Evolutionary conservation across 208 protist genomes (phyloP).

Genomic region (Wallacemonas collosoma): DNA sequence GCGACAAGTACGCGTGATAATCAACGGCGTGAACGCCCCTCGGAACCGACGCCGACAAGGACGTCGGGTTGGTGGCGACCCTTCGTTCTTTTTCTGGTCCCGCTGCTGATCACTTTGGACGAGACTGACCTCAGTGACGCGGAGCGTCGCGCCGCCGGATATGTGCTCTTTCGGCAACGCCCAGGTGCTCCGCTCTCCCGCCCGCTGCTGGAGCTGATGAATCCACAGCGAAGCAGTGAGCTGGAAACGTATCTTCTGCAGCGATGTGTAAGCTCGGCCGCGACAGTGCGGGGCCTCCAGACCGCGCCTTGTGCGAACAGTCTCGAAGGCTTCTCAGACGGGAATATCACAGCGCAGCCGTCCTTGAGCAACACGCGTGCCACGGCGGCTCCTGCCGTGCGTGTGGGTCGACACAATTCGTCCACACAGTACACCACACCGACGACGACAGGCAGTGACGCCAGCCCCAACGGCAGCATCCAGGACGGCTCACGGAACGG

Average conservation of each 20-base stretch:
- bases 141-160: slow-evolving; percentile 48
- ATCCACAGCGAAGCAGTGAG: slow-evolving; percentile 46
- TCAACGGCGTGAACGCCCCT: not conserved
- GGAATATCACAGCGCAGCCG: too few species aligned
- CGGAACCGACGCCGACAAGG: not conserved
- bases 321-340: too few species aligned
- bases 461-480: slow-evolving; percentile 7
- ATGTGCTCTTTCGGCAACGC: slow-evolving; percentile 62
- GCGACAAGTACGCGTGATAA: not conserved
- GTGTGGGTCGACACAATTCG: too few species aligned
- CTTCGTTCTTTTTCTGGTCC: slow-evolving; percentile 70
- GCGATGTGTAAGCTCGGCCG: not conserved
- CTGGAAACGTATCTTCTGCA: slow-evolving; percentile 66
- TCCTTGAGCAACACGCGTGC: not conserved
- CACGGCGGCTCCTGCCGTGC: slow-evolving; percentile 1
- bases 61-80: slow-evolving; percentile 53
- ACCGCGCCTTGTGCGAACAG: too few species aligned
- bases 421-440: slow-evolving; percentile 4
- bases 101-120: slow-evolving; percentile 58
- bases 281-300: not conserved
- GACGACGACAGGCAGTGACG: slow-evolving; percentile 10
- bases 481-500: not conserved
- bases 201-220: slow-evolving; percentile 58
- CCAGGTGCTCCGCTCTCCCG: slow-evolving; percentile 40
- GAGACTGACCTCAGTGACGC: slow-evolving; percentile 34